Conservation (phyloP, 2,329 filamentous ascomycete species). For the Arthrobotrys entomopaga region DNA sequence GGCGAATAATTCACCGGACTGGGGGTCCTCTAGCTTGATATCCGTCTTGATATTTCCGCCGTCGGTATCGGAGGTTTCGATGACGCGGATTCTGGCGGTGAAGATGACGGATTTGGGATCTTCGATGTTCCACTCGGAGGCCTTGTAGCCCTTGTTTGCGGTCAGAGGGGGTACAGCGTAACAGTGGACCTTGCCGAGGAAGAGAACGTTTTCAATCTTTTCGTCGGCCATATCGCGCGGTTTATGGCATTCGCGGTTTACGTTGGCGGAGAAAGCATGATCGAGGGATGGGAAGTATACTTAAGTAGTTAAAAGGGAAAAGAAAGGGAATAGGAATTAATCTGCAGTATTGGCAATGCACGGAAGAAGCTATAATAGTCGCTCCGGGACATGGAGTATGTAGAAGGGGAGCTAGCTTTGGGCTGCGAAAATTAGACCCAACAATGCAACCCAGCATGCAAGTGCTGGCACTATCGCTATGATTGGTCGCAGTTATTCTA, state of each 20-base stretch:
- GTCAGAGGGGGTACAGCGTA: constrained; percentile 86
- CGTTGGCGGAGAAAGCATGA: constrained; percentile 24
- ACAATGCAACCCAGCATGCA: constrained; percentile 50
- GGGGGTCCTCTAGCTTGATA: constrained; percentile 80
- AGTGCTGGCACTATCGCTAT: constrained; percentile 49
- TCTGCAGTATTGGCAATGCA: not conserved
- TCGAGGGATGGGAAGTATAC: constrained; percentile 20
- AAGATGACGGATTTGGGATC: constrained; percentile 78
- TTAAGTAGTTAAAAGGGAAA: not conserved
- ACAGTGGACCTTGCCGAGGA: constrained; percentile 81
- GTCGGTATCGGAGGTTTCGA: constrained; percentile 73
- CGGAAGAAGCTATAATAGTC: constrained; percentile 33
- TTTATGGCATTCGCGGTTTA: constrained; percentile 44
- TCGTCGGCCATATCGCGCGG: constrained; percentile 66
- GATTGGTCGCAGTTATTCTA: constrained; percentile 30
- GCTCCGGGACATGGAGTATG: not conserved
- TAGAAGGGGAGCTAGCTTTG: constrained; percentile 22
- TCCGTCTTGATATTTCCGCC: constrained; percentile 74
- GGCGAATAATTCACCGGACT: constrained; percentile 79
- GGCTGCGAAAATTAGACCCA: constrained; percentile 36
- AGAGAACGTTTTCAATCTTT: constrained; percentile 86
- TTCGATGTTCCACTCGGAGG: constrained; percentile 78
- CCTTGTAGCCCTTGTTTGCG: constrained; percentile 81
- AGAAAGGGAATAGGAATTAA: not conserved
- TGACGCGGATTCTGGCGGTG: constrained; percentile 79